phyloP scores from a whole-genome alignment of 805 yeast species.

The Lipomyces kockii region DNA sequence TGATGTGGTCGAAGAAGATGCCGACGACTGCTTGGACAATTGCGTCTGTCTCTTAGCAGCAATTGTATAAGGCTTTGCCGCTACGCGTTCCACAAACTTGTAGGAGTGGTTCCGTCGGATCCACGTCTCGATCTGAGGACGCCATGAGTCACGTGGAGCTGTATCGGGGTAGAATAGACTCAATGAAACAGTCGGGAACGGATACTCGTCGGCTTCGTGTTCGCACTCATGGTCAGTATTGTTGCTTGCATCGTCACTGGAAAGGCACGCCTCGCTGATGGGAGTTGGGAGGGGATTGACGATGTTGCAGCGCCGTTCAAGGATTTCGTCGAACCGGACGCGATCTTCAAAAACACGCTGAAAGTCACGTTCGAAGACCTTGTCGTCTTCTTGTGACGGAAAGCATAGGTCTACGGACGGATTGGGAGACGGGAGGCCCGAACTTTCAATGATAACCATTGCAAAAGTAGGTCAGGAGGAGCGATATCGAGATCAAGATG shows the following conservation, averaged over 20 bases:
- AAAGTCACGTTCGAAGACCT: constrained; percentile 29
- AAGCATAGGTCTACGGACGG: constrained; percentile 32
- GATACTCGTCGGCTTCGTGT: constrained; percentile 23
- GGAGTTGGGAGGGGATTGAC: constrained; percentile 29
- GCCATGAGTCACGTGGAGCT: constrained; percentile 47
- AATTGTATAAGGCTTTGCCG: constrained; percentile 20
- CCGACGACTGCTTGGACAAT: neutral
- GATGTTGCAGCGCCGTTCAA: neutral
- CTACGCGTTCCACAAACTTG: constrained; percentile 34
- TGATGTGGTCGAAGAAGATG: neutral
- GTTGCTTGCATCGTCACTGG: constrained; percentile 28
- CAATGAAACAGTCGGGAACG: constrained; percentile 25
- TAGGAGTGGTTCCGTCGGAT: constrained; percentile 44
- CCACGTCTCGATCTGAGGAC: constrained; percentile 48
- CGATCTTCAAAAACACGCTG: constrained; percentile 29
- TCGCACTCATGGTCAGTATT: constrained; percentile 18
- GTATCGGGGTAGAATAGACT: constrained; percentile 47
- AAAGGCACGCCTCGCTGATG: constrained; percentile 29
- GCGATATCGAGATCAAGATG: neutral
- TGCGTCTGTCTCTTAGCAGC: neutral
- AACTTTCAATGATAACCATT: constrained; percentile 23
- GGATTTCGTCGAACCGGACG: constrained; percentile 13
- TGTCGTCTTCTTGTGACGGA: constrained; percentile 22
- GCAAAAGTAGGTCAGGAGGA: neutral
- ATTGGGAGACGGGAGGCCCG: constrained; percentile 36